A percentile compares a stretch with the other conserved stretches of the same genome.
Conservation (phyloP, 306 rosid species). For the Bauhinia variegata region DNA sequence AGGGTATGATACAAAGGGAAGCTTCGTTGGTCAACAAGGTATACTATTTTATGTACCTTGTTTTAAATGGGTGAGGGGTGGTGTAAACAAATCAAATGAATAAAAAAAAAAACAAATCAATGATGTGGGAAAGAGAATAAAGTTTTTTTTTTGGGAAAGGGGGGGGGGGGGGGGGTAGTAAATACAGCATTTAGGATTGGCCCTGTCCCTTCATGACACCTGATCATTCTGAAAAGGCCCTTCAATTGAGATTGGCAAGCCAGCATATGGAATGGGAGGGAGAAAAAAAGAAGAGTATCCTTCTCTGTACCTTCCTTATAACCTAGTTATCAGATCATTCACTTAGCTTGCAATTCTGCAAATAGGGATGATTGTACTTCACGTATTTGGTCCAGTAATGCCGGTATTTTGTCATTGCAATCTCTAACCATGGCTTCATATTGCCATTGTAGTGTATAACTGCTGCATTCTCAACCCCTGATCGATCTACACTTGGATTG, state of each 20-base stretch:
- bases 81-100: conserved; percentile 67
- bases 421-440: conserved; percentile 95
- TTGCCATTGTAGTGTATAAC: conserved; percentile 94
- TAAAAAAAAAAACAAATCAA: conserved; percentile 57
- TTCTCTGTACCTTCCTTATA: conserved; percentile 15
- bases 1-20: conserved; percentile 44
- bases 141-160: too few relatives aligned
- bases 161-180: conserved; percentile 22
- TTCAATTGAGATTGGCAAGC: conserved; percentile 36
- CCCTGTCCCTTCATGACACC: conserved; percentile 39
- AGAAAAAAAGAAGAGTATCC: conserved; percentile 21
- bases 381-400: conserved; percentile 86
- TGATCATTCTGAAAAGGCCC: conserved; percentile 39
- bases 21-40: conserved; percentile 57
- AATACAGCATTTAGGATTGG: conserved; percentile 22
- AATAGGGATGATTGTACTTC: conserved; percentile 73
- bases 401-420: conserved; percentile 85
- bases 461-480: conserved; percentile 75
- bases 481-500: conserved; percentile 74
- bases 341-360: conserved; percentile 64
- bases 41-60: conserved; percentile 48
- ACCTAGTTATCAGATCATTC: conserved; percentile 41
- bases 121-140: conserved; percentile 43
- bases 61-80: conserved; percentile 53
- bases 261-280: conserved; percentile 32